Evolutionary conservation across 2,329 filamentous ascomycete species (phyloP).

Genomic region (Colletotrichum liaoningense): DNA sequence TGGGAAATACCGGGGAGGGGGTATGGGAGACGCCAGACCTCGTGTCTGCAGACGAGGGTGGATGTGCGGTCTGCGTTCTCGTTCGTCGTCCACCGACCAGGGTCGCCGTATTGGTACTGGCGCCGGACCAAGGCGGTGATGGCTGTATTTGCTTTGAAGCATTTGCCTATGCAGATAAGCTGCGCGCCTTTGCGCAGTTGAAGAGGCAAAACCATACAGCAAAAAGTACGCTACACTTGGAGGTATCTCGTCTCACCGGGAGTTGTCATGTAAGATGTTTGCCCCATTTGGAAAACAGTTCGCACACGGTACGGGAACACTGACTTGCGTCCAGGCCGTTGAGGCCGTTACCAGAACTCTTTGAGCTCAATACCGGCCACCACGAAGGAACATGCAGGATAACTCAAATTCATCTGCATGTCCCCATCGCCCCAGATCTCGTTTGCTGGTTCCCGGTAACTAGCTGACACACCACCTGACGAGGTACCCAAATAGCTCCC

Average conservation of each 20-base stretch:
- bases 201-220: background rate
- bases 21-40: conserved; percentile 5
- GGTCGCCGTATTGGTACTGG: conserved; percentile 21
- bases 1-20: conserved; percentile 15
- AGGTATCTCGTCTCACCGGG: background rate
- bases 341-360: background rate
- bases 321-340: background rate
- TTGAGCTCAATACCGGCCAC: background rate
- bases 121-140: conserved; percentile 29
- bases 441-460: conserved; percentile 11
- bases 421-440: conserved; percentile 24
- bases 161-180: conserved; percentile 17
- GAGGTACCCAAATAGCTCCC: background rate
- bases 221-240: background rate
- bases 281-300: conserved; percentile 21
- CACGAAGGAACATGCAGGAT: conserved; percentile 21
- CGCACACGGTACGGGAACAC: background rate
- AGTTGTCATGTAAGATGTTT: background rate
- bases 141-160: conserved; percentile 9
- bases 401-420: conserved; percentile 36
- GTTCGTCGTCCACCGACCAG: conserved; percentile 11
- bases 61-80: conserved; percentile 10
- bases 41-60: conserved; percentile 24
- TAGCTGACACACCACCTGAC: conserved; percentile 27
- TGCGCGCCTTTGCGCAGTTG: background rate